Conservation (phyloP, 1,284 basidiomycete genomes). For the Phellopilus nigrolimitatus region DNA sequence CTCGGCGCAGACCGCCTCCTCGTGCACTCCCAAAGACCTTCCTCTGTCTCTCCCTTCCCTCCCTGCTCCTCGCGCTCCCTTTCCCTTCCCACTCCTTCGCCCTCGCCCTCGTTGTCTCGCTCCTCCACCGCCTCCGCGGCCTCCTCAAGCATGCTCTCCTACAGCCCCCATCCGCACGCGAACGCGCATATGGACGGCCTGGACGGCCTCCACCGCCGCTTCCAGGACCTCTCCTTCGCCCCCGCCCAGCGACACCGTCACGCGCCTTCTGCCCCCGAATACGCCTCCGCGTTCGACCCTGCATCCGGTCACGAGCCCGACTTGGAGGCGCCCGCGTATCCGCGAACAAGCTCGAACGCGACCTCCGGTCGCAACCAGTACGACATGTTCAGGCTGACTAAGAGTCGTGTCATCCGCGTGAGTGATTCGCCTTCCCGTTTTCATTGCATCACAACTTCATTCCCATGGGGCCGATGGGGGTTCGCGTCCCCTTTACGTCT, state of each 20-base stretch:
- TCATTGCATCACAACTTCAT: background rate
- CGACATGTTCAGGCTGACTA: slow-evolving; percentile 12
- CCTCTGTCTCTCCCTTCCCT: background rate
- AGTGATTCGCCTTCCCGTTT: slow-evolving; percentile 8
- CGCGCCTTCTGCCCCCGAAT: background rate
- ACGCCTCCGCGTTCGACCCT: no score
- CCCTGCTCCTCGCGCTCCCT: slow-evolving; percentile 1
- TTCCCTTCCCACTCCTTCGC: slow-evolving; percentile 14
- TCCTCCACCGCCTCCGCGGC: slow-evolving; percentile 1
- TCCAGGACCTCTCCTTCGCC: background rate
- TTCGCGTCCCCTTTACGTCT: background rate
- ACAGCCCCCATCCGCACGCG: background rate
- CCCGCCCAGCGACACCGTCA: background rate
- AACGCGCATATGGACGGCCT: no score
- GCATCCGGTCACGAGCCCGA: background rate
- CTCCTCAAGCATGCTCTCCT: slow-evolving; percentile 6
- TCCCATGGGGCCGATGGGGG: no score
- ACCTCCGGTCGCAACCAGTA: background rate
- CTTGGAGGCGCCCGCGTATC: background rate
- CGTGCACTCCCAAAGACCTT: background rate
- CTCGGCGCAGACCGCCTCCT: background rate
- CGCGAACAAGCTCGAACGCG: background rate
- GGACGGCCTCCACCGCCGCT: background rate
- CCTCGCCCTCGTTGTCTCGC: slow-evolving; percentile 9
- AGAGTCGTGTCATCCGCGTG: slow-evolving; percentile 19